These are phyloP conservation scores for Coemansia sp. DNA, from an alignment of 192 early-diverging fungal genomes.

Conservation along the genomic window DNA sequence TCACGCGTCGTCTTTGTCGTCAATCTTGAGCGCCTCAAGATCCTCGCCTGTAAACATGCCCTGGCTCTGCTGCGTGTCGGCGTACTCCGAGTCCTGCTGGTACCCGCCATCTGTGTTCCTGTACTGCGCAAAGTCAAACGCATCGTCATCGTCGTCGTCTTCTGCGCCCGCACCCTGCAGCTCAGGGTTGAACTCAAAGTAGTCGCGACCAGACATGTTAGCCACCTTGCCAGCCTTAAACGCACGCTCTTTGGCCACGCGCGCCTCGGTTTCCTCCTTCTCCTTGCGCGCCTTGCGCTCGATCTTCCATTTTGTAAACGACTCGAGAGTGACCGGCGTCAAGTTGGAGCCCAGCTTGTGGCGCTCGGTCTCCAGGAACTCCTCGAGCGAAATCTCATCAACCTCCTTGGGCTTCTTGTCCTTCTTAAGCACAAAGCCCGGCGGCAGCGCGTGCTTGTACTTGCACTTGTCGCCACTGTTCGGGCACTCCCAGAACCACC, in stretches of 20 bases:
- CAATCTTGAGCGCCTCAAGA: slow-evolving; percentile 17
- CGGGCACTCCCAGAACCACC: slow-evolving; percentile 99
- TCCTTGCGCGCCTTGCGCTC: slow-evolving; percentile 72
- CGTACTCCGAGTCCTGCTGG: slow-evolving; percentile 29
- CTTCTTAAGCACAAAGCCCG: slow-evolving; percentile 95
- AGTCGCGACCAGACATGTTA: slow-evolving; percentile 95
- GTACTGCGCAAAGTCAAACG: slow-evolving; percentile 79
- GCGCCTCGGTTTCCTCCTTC: slow-evolving; percentile 61
- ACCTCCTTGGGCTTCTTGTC: slow-evolving; percentile 78
- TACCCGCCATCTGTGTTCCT: slow-evolving; percentile 62
- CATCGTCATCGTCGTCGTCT: slow-evolving; percentile 76
- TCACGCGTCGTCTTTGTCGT: slow-evolving; percentile 15
- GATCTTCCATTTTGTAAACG: slow-evolving; percentile 92
- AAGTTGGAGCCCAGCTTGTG: slow-evolving; percentile 89
- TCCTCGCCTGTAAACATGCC: slow-evolving; percentile 26
- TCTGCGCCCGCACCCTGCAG: slow-evolving; percentile 66
- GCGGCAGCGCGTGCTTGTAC: slow-evolving; percentile 95
- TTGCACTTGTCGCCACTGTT: slow-evolving; percentile 92
- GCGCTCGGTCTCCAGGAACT: slow-evolving; percentile 97
- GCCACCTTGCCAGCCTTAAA: slow-evolving; percentile 83
- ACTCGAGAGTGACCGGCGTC: slow-evolving; percentile 92
- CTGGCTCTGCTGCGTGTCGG: slow-evolving; percentile 17
- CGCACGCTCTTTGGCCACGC: slow-evolving; percentile 78
- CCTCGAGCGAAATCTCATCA: slow-evolving; percentile 89
- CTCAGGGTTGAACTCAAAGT: slow-evolving; percentile 97